Conservation (phyloP, 208 protist species). For the Leishmania arabica region DNA sequence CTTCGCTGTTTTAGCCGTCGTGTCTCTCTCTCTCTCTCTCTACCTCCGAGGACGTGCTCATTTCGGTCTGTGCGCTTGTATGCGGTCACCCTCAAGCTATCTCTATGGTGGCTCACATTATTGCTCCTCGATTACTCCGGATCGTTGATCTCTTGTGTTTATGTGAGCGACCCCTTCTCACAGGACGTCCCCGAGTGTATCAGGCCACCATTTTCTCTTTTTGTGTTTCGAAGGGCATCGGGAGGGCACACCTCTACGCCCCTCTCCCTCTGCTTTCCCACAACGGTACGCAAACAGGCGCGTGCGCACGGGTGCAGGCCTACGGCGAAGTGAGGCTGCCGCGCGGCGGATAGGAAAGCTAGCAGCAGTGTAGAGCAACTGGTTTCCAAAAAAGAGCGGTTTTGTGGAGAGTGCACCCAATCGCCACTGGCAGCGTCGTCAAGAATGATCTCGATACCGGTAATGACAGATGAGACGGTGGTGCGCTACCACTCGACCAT, state of each 20-base stretch:
- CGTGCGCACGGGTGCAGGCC: not conserved
- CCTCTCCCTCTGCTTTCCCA: not conserved
- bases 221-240: not conserved
- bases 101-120: not conserved
- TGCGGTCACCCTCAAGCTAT: not conserved
- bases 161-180: not conserved
- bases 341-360: not conserved
- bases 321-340: not conserved
- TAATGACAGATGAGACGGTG: constrained; percentile 35
- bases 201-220: not conserved
- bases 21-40: not conserved
- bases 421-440: not conserved
- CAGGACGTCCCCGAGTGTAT: not conserved
- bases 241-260: not conserved
- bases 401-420: not conserved
- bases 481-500: constrained; percentile 16
- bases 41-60: not conserved
- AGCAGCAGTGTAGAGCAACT: not conserved
- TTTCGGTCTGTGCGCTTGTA: not conserved
- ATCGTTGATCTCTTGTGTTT: not conserved
- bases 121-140: not conserved
- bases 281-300: not conserved
- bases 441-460: constrained; percentile 29
- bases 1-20: not conserved
- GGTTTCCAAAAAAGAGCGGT: not conserved